phyloP scores from a whole-genome alignment of 176 grass and related monocot species.

The Juncus inflexus region DNA sequence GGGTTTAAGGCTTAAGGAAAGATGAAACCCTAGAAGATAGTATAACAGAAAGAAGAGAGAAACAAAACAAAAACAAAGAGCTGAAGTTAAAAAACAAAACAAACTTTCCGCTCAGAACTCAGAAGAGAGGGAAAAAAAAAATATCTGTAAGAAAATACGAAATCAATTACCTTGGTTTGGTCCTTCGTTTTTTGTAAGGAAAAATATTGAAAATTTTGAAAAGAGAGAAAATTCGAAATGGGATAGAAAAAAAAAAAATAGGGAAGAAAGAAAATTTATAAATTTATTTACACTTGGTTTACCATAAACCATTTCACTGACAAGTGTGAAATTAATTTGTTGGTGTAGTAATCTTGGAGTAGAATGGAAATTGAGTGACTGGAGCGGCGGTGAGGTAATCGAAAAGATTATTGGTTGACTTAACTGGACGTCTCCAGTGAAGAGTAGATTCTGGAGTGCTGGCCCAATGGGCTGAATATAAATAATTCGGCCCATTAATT shows the following conservation, averaged over 20 bases:
- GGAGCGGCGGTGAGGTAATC: too few species aligned
- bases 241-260: slow-evolving; percentile 2
- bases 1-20: slow-evolving; percentile 22
- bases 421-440: too few species aligned
- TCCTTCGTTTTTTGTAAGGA: neutral
- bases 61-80: neutral
- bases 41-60: neutral
- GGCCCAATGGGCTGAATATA: too few species aligned
- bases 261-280: neutral
- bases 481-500: too few species aligned
- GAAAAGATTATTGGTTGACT: too few species aligned
- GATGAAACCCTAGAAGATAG: slow-evolving; percentile 9
- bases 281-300: neutral
- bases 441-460: too few species aligned
- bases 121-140: neutral
- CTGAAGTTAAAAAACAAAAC: too few species aligned
- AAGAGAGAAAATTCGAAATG: slow-evolving; percentile 11
- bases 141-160: neutral
- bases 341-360: too few species aligned
- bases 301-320: neutral
- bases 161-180: slow-evolving; percentile 7
- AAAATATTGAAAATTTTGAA: neutral
- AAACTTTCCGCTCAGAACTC: too few species aligned
- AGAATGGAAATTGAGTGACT: too few species aligned
- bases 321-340: too few species aligned